Base-by-base conservation (phyloP, 768 basidiomycete species). In the Asterophora lycoperdoides region DNA sequence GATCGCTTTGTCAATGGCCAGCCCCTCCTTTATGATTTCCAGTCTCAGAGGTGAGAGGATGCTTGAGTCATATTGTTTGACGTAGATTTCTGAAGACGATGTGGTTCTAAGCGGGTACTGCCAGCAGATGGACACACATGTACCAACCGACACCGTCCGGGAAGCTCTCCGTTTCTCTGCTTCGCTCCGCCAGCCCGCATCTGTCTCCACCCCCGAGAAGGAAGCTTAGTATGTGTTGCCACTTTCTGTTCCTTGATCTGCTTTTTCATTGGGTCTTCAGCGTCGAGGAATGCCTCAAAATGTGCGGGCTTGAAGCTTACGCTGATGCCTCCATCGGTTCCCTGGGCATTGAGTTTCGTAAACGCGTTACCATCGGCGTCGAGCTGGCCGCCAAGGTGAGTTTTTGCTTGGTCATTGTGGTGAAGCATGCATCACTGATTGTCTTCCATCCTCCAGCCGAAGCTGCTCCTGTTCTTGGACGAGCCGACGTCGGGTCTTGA, bases 401-500 rank as follows among this genome's bases (percentile, higher is more conserved):
- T 41, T 23, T 23, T 23, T 6, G 3, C 3, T 23, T 19, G 11
- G 7, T 8, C 4, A 28, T 28, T 18, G 6, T 23, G 18, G 13
- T 35, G 19, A 9, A 4, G 19, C 11, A 7, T 10, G 10, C 4
- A 32, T 6, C 13, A 9, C 14, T 23, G 23, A 23, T 23, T 23
- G n/a, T 5, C 18, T 37, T 30, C 19, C 17, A 14, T 8, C 33
- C 13, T 38, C 14, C 52, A 83, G 83, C 92, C 90, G 1, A 80
- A 80, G 62, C 70, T 93, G 0, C 71, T 95, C 0, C 74, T 94
- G n/a, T 93, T 94, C 73, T 67, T 92, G 30, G 92, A 93, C 60
- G 91, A 94, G 63, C 93, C 93, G 0, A 94, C 92, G 3, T 84
- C 88, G 18, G 90, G 91, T 30, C 72, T 93, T 11, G 89, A 92